Percentiles rank a stretch among this genome's conserved stretches.
phyloP scores from a whole-genome alignment of 306 rosid genomes.

The Dalbergia oliveri region DNA sequence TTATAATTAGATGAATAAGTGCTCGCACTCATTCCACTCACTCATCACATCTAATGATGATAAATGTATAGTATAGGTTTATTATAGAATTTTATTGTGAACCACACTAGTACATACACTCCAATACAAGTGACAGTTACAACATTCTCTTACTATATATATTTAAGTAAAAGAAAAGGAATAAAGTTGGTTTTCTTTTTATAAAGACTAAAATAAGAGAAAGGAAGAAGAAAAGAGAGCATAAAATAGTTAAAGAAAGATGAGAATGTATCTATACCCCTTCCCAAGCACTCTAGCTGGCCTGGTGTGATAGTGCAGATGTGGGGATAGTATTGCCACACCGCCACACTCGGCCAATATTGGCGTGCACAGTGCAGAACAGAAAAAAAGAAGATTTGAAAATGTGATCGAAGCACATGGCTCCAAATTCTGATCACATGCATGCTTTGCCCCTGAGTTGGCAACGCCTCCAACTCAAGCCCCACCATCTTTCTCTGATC shows the following conservation, averaged over 20 bases:
- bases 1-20: no score
- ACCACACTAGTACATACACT: background rate
- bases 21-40: no score
- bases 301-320: conserved; percentile 42
- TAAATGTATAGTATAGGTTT: no score
- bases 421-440: conserved; percentile 52
- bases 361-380: conserved; percentile 42
- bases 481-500: conserved; percentile 33
- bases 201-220: background rate
- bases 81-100: no score
- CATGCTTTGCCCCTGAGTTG: conserved; percentile 30
- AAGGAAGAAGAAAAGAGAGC: background rate
- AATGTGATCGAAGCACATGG: conserved; percentile 58
- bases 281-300: conserved; percentile 12
- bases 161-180: background rate
- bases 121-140: background rate
- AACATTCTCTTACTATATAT: background rate
- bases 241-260: conserved; percentile 3
- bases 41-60: no score
- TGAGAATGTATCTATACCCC: background rate
- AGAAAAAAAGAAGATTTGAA: conserved; percentile 13
- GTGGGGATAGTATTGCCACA: conserved; percentile 48
- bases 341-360: conserved; percentile 58
- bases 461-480: conserved; percentile 4
- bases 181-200: conserved; percentile 35